Base-by-base conservation (phyloP, 2,329 filamentous ascomycete species). In the Elsinoe ampelina region DNA sequence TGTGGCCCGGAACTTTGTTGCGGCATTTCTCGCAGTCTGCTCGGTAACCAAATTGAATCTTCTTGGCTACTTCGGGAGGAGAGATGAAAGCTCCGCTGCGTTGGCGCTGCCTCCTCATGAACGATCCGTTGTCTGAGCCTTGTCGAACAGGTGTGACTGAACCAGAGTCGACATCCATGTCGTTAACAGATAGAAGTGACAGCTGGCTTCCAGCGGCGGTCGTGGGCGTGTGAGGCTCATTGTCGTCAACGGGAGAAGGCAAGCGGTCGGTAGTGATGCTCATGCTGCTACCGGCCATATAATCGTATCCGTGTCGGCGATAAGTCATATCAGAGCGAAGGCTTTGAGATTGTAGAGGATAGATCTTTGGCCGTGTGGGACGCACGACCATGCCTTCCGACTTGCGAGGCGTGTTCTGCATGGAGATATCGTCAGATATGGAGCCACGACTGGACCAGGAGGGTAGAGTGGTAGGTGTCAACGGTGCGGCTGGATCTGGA, bases 1-100 rank as follows among this genome's bases (percentile, higher is more conserved):
- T 76, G 58, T 78, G 75, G 0, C 75, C 75, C 1, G 75, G 75
- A n/a, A 77, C 72, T 55, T 70, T 65, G 59, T 69, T 65, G 55
- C 68, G 66, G 61, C 75, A 78, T 63, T 77, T 77, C 47, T 76
- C 73, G 61, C 75, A 78, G 59, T 78, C 75, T 10, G 75, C 70
- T 26, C 75, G 66, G 60, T 72, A 78, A 12, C 75, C 75, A 71
- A 78, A 76, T 59, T 71, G 57, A 19, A 61, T 59, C 48, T 47
- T 57, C 48, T 58, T 61, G 41, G 59, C 54, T 15, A 52, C 41
- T 26, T 58, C 57, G 6, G 55, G 45, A 13, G 54, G 51, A 13
- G 58, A 58, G 35, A 59, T 62, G 22, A 62, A 62, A 17, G 69
- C 69, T 42, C 68, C 69, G 50, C 68, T 70, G 5, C 69, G 63